These are phyloP conservation scores for Rosa multiflora DNA, from an alignment of 306 rosid species.

Conservation along the genomic window DNA sequence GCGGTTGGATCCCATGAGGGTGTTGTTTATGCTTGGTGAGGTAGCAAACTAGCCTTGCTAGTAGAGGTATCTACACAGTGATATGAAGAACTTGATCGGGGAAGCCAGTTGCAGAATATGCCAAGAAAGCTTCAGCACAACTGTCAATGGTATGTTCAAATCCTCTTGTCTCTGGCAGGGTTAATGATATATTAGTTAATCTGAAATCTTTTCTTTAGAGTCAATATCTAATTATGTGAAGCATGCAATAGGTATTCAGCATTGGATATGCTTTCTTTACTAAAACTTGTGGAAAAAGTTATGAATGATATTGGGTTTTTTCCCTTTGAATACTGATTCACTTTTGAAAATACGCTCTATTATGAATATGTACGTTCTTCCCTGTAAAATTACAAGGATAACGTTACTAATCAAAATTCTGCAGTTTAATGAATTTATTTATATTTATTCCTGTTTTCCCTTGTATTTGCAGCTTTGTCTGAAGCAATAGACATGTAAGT, in stretches of 20 bases:
- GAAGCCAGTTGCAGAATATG: slow-evolving; percentile 85
- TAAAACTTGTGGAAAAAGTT: background rate
- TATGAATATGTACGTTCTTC: background rate
- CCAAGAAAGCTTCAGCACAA: slow-evolving; percentile 80
- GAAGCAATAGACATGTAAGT: slow-evolving; percentile 79
- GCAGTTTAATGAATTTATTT: background rate
- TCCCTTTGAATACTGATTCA: background rate
- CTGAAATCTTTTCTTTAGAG: background rate
- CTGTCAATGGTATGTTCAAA: slow-evolving; percentile 54
- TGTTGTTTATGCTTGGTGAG: too few species aligned
- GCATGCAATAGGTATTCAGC: background rate
- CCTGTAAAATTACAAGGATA: background rate
- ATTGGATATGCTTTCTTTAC: background rate
- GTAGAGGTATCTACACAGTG: slow-evolving; percentile 24
- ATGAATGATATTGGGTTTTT: background rate
- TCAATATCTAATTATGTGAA: background rate
- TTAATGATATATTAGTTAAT: background rate
- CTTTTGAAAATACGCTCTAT: background rate
- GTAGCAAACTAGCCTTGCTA: too few species aligned
- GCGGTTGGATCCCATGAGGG: too few species aligned
- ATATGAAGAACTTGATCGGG: slow-evolving; percentile 83
- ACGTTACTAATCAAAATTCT: background rate
- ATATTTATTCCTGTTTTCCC: background rate
- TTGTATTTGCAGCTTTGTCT: slow-evolving; percentile 51
- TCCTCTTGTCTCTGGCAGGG: background rate